These are phyloP conservation scores for Clonostachys rhizophaga DNA, from an alignment of 2,329 filamentous ascomycete genomes.

Conservation along the genomic window DNA sequence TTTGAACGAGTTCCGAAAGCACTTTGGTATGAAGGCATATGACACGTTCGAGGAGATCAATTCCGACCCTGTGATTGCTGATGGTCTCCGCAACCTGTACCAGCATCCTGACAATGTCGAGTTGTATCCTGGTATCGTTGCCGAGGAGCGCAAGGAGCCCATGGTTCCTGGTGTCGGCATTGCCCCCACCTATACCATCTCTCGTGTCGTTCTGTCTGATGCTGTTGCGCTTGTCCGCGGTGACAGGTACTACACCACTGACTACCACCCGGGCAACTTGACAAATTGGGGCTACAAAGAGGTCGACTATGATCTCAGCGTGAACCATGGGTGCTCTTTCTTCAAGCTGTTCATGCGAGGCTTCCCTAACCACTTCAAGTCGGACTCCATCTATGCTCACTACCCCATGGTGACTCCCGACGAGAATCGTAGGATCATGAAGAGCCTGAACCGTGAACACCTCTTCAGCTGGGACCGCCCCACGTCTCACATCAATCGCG, in stretches of 20 bases:
- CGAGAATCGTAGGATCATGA: conserved; percentile 69
- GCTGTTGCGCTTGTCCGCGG: conserved; percentile 75
- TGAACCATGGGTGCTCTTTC: conserved; percentile 80
- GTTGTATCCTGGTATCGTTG: conserved; percentile 73
- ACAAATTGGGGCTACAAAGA: conserved; percentile 84
- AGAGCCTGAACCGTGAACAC: conserved; percentile 59
- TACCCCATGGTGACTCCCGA: conserved; percentile 68
- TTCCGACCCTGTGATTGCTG: conserved; percentile 65
- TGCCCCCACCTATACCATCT: conserved; percentile 71
- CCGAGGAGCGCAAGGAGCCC: conserved; percentile 70
- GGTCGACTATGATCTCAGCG: conserved; percentile 63
- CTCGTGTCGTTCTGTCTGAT: conserved; percentile 71
- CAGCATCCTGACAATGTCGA: conserved; percentile 78
- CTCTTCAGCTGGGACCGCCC: conserved; percentile 69
- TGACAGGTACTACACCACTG: conserved; percentile 74
- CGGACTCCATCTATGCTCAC: conserved; percentile 77
- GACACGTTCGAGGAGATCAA: conserved; percentile 82
- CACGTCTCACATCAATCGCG: conserved; percentile 35
- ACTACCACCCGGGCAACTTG: conserved; percentile 68
- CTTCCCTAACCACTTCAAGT: conserved; percentile 75
- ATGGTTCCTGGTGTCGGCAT: conserved; percentile 74
- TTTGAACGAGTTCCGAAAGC: conserved; percentile 80
- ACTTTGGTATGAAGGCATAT: conserved; percentile 73
- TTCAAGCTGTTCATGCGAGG: conserved; percentile 79
- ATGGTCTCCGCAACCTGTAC: conserved; percentile 63